A percentile compares a stretch with the other conserved stretches of the same genome.
Conservation (phyloP, 345 rosid genomes). For the Nasturtium officinale region DNA sequence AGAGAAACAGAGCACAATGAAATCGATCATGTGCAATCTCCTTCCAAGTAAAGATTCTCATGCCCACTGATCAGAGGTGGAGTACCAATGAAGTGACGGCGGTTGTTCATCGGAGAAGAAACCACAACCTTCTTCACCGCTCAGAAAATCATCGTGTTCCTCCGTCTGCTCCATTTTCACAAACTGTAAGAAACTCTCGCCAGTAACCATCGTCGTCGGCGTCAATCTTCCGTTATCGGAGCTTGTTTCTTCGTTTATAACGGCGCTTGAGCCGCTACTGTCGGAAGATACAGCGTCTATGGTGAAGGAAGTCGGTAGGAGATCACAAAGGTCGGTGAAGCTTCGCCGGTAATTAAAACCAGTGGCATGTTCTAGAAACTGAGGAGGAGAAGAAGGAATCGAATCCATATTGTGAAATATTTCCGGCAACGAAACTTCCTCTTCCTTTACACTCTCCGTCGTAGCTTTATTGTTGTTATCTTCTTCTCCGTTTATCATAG, state of each 20-base stretch:
- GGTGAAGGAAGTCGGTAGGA: slow-evolving; percentile 47
- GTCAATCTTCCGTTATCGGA: slow-evolving; percentile 50
- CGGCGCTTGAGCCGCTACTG: slow-evolving; percentile 77
- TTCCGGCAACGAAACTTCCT: slow-evolving; percentile 49
- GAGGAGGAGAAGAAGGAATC: slow-evolving; percentile 37
- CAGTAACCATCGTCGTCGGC: slow-evolving; percentile 34
- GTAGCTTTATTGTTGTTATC: slow-evolving; percentile 20
- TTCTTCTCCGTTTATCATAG: slow-evolving; percentile 53
- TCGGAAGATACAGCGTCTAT: slow-evolving; percentile 71
- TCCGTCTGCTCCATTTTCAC: slow-evolving; percentile 67
- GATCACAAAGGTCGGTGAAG: slow-evolving; percentile 50
- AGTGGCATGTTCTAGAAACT: slow-evolving; percentile 39
- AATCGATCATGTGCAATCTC: not conserved
- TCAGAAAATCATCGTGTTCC: slow-evolving; percentile 71
- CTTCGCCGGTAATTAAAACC: slow-evolving; percentile 54
- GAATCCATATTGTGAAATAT: slow-evolving; percentile 30
- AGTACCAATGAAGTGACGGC: slow-evolving; percentile 82
- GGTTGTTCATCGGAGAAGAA: slow-evolving; percentile 91
- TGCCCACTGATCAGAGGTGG: slow-evolving; percentile 43
- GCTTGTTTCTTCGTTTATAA: slow-evolving; percentile 71
- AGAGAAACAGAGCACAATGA: slow-evolving; percentile 24
- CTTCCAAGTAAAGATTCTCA: slow-evolving; percentile 4
- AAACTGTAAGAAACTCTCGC: slow-evolving; percentile 45
- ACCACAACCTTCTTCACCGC: slow-evolving; percentile 76
- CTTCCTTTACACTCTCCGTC: slow-evolving; percentile 64